Base-by-base conservation (phyloP, 768 basidiomycete genomes). In the Leucocoprinus leucothites region DNA sequence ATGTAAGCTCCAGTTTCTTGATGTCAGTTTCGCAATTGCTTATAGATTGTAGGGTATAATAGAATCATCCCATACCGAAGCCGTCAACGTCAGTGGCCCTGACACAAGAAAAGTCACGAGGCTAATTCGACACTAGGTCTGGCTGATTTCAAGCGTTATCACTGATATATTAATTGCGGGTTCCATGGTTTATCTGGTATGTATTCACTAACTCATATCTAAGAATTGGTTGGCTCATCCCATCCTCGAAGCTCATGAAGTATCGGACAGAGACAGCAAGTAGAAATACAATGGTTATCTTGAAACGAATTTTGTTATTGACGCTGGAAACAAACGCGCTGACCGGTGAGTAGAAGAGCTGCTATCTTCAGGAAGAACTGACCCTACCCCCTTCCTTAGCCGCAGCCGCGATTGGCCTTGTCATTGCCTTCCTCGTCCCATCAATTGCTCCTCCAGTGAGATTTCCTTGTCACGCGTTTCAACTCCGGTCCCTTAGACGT, bases 151-250 rank as follows among this genome's bases (percentile, higher is more conserved):
- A 3, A n/a, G 38, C 16, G 38, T 13, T 9, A n/a, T 38, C 16
- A n/a, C 16, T n/a, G 38, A 38, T n/a, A 38, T 38, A 13, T 13
- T 46, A 16, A 53, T 53, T 21, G 52, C 43, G 9, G 7, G 14
- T 2, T 53, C 52, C 24, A 53, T 53, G 52, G 45, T 21, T 38
- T 53, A 46, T 26, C 31, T 53, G 35, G 50, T 51, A 19, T 7
- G 50, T 26, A 14, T 14, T 11, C 31, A 31, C 31, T 11, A 31
- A 31, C 31, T 31, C 31, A 11, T 3, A 38, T 13, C 38, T n/a
- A 4, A 38, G 38, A n/a, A 3, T n/a, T n/a, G 38, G 3, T 38
- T 11, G 9, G 7, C 8, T 18, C n/a, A 26, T 26, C n/a, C 24
- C 9, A 16, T 28, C 25, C 11, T 24, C 18, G 8, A n/a, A 51